These are phyloP conservation scores for Talaromyces proteolyticus DNA, from an alignment of 495 filamentous ascomycete genomes.

Conservation along the genomic window DNA sequence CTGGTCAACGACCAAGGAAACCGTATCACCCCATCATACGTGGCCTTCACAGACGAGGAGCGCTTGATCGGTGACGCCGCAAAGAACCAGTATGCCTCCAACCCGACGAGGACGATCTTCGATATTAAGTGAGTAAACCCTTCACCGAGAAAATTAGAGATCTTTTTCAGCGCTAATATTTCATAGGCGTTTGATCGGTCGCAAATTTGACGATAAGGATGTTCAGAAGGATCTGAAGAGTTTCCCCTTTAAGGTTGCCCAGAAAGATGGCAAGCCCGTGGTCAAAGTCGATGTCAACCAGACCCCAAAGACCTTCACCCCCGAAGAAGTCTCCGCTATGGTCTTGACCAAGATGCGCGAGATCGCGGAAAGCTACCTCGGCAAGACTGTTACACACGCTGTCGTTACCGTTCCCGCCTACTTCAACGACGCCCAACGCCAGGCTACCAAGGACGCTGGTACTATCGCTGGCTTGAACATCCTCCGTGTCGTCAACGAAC, in stretches of 20 bases:
- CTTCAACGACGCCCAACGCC: slow-evolving; percentile 98
- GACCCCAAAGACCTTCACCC: slow-evolving; percentile 69
- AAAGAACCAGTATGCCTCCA: slow-evolving; percentile 97
- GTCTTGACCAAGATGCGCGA: slow-evolving; percentile 96
- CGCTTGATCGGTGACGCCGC: slow-evolving; percentile 96
- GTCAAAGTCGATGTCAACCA: slow-evolving; percentile 75
- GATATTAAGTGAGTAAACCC: slow-evolving; percentile 75
- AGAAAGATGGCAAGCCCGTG: slow-evolving; percentile 76
- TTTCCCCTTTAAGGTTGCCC: slow-evolving; percentile 82
- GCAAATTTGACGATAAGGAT: slow-evolving; percentile 82
- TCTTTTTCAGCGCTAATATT: slow-evolving; percentile 5
- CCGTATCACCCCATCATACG: slow-evolving; percentile 97
- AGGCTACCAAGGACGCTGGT: slow-evolving; percentile 97
- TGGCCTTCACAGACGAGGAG: slow-evolving; percentile 97
- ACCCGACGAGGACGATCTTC: slow-evolving; percentile 83
- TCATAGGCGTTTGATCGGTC: slow-evolving; percentile 76
- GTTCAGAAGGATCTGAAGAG: slow-evolving; percentile 82
- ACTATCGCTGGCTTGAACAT: slow-evolving; percentile 93
- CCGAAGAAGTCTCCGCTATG: slow-evolving; percentile 85
- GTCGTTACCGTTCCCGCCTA: slow-evolving; percentile 98
- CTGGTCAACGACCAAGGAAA: slow-evolving; percentile 97
- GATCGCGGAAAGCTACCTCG: slow-evolving; percentile 86
- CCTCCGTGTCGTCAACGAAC: slow-evolving; percentile 95
- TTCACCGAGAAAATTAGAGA: slow-evolving; percentile 1
- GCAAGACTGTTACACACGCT: slow-evolving; percentile 93